A percentile compares a stretch with the other conserved stretches of the same genome.
Conservation (phyloP, 768 basidiomycete species). For the Tephrocybe rancida region DNA sequence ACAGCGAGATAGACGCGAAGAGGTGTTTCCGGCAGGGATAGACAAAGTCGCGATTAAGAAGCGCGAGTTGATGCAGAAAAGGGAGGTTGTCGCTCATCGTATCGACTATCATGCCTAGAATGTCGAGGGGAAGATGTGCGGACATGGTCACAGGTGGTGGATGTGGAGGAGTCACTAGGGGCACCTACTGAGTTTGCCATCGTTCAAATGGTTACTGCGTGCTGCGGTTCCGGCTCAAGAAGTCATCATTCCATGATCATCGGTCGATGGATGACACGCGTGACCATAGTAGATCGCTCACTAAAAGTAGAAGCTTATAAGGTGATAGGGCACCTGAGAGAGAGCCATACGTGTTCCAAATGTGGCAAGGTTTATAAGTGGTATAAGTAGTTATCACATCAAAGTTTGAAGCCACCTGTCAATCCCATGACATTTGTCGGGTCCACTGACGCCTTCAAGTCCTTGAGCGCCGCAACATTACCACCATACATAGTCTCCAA, state of each 20-base stretch:
- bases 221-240: no score
- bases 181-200: no score
- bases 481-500: conserved; percentile 51
- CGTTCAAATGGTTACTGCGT: no score
- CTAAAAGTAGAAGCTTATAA: no score
- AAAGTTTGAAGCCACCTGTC: conserved; percentile 67
- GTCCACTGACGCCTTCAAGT: conserved; percentile 49
- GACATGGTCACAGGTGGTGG: neutral
- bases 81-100: neutral
- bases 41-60: neutral
- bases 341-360: no score
- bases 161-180: neutral
- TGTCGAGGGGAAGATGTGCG: neutral
- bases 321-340: no score
- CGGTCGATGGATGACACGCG: no score
- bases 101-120: neutral
- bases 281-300: no score
- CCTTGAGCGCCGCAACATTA: conserved; percentile 42
- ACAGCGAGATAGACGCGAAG: neutral
- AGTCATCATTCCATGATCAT: no score
- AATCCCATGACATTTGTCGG: conserved; percentile 65
- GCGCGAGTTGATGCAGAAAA: neutral
- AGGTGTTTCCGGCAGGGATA: neutral
- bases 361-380: no score
- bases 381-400: no score